Conservation (phyloP, 139 green algal genomes). For the Coccomyxa sp. region DNA sequence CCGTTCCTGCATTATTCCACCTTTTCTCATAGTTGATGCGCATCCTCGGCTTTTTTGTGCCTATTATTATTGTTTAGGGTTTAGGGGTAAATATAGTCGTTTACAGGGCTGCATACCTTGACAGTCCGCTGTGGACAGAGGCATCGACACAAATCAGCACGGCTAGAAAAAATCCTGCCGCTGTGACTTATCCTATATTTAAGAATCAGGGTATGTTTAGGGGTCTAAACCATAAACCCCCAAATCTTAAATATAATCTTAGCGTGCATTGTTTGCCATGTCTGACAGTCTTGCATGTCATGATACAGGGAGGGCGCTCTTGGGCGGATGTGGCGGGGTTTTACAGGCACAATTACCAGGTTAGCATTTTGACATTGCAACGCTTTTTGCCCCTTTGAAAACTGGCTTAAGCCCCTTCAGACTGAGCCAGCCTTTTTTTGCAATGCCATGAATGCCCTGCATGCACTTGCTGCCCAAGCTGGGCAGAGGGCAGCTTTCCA, state of each 20-base stretch:
- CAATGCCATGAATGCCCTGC: background rate
- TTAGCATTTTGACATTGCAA: background rate
- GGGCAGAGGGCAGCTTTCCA: constrained; percentile 20
- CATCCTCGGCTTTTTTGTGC: background rate
- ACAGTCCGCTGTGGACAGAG: background rate
- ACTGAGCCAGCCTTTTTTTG: background rate
- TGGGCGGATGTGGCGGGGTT: no score
- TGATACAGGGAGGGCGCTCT: no score
- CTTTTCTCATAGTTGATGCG: background rate
- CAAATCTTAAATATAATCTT: no score
- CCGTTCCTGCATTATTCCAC: background rate
- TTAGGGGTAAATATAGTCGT: background rate
- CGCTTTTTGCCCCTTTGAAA: background rate
- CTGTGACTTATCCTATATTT: no score
- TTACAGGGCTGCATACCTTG: background rate
- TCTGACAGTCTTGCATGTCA: no score
- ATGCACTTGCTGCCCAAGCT: constrained; percentile 1
- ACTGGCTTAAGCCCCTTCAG: background rate
- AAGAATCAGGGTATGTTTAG: no score
- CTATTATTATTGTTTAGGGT: background rate
- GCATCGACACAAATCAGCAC: background rate
- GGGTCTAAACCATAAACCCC: no score
- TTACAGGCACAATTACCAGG: background rate
- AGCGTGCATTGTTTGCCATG: no score
- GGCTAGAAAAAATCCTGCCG: background rate